phyloP scores from a whole-genome alignment of 768 basidiomycete genomes.

The Mrakia blollopis region DNA sequence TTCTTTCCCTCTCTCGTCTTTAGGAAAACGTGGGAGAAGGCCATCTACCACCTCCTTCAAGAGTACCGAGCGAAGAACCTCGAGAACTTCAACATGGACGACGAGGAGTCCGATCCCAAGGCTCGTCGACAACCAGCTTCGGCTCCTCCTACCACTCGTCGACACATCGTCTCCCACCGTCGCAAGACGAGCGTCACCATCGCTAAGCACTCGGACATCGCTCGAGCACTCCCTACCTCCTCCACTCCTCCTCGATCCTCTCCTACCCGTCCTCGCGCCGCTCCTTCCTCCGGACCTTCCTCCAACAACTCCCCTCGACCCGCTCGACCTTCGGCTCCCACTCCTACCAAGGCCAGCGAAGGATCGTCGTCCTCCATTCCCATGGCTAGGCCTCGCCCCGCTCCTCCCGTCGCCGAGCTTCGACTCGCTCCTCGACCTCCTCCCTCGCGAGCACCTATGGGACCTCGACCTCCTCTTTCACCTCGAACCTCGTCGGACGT shows the following conservation, averaged over 20 bases:
- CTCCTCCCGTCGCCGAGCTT: conserved; percentile 30
- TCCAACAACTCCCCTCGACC: conserved; percentile 38
- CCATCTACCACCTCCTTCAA: conserved; percentile 84
- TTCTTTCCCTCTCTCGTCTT: not conserved
- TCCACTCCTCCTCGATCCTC: conserved; percentile 13
- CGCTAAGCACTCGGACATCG: conserved; percentile 27
- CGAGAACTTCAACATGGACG: conserved; percentile 59
- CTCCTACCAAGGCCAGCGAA: conserved; percentile 44
- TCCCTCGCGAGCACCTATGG: conserved; percentile 34
- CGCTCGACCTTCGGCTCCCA: conserved; percentile 44
- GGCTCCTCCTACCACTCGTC: conserved; percentile 17
- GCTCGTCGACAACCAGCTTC: conserved; percentile 14
- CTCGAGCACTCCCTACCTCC: conserved; percentile 10
- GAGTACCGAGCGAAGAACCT: conserved; percentile 72
- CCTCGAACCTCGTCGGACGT: conserved; percentile 35
- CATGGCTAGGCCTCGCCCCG: conserved; percentile 16
- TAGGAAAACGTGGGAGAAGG: conserved; percentile 88
- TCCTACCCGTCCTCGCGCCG: conserved; percentile 18
- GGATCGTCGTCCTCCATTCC: not conserved
- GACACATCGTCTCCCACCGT: conserved; percentile 31
- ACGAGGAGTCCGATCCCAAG: conserved; percentile 51
- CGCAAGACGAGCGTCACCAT: conserved; percentile 32
- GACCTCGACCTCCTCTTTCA: conserved; percentile 43
- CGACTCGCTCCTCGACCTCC: conserved; percentile 29
- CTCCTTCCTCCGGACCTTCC: conserved; percentile 34